Conservation (phyloP, 2,329 filamentous ascomycete genomes). For the Coniochaeta ligniaria region DNA sequence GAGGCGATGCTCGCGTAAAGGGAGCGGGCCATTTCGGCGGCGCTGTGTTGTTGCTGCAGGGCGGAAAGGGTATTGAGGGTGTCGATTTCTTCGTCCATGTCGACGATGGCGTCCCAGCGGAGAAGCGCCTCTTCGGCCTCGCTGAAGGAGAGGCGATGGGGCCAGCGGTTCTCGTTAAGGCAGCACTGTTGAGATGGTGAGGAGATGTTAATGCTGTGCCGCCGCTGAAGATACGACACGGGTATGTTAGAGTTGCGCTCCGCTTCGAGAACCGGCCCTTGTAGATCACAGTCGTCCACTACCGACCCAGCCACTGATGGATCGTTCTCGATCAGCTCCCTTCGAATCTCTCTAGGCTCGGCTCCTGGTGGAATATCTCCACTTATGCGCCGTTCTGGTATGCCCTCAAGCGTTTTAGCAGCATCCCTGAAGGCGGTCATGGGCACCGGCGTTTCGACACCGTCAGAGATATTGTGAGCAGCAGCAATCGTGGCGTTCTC, state of each 20-base stretch:
- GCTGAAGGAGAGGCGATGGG: constrained; percentile 68
- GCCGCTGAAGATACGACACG: constrained; percentile 49
- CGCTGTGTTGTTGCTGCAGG: constrained; percentile 25
- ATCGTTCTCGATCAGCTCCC: constrained; percentile 32
- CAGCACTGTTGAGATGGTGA: constrained; percentile 19
- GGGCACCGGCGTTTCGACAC: constrained; percentile 3
- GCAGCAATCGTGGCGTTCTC: constrained; percentile 13
- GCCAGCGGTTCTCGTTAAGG: constrained; percentile 55
- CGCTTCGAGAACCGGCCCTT: constrained; percentile 42
- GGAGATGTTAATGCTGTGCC: constrained; percentile 46
- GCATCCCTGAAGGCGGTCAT: neutral
- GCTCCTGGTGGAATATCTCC: constrained; percentile 3
- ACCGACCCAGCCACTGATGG: constrained; percentile 52
- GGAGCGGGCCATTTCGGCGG: constrained; percentile 46
- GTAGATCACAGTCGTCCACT: constrained; percentile 51
- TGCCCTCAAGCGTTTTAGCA: neutral
- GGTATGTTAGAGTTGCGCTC: constrained; percentile 36
- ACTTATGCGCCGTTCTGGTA: constrained; percentile 5
- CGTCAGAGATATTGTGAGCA: neutral
- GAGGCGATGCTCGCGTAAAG: constrained; percentile 45
- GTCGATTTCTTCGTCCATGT: constrained; percentile 24
- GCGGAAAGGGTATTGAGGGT: constrained; percentile 6
- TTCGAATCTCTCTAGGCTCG: constrained; percentile 32
- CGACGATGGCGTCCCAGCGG: constrained; percentile 52
- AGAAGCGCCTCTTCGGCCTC: constrained; percentile 69